Conservation (phyloP, 2,329 filamentous ascomycete genomes). For the Capronia coronata region DNA sequence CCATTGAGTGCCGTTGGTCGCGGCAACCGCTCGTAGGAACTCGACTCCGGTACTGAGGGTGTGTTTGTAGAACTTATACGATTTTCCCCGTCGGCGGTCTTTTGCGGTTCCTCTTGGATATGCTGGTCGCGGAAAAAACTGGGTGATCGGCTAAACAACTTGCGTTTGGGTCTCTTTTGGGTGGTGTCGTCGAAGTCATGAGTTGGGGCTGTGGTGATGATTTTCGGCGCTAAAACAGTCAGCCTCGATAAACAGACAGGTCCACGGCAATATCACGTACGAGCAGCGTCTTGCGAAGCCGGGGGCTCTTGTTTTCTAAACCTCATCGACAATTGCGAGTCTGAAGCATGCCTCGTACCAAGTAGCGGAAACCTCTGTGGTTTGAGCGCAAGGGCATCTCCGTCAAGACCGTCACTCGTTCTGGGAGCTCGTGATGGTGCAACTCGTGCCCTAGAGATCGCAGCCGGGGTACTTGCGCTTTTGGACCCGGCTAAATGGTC, state of each 20-base stretch:
- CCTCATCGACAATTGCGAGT: slow-evolving; percentile 75
- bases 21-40: slow-evolving; percentile 20
- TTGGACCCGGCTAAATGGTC: slow-evolving; percentile 4
- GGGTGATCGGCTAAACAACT: slow-evolving; percentile 17
- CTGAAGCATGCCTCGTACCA: slow-evolving; percentile 85
- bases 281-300: slow-evolving; percentile 41
- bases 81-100: slow-evolving; percentile 6
- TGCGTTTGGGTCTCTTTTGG: slow-evolving; percentile 30
- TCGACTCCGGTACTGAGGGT: slow-evolving; percentile 6
- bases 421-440: neutral
- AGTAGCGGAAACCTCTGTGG: slow-evolving; percentile 59
- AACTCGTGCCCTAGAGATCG: neutral
- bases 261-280: slow-evolving; percentile 7
- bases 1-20: slow-evolving; percentile 32
- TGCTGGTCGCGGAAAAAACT: slow-evolving; percentile 23
- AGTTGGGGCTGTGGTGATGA: slow-evolving; percentile 89
- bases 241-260: neutral
- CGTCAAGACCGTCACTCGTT: slow-evolving; percentile 8
- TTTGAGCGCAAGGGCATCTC: slow-evolving; percentile 32
- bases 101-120: slow-evolving; percentile 28
- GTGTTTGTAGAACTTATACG: no score
- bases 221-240: slow-evolving; percentile 49
- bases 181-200: slow-evolving; percentile 46
- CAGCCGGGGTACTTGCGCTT: slow-evolving; percentile 3
- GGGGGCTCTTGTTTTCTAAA: slow-evolving; percentile 54